Conservation (phyloP, 805 yeast genomes). For the Starmera caribaea region DNA sequence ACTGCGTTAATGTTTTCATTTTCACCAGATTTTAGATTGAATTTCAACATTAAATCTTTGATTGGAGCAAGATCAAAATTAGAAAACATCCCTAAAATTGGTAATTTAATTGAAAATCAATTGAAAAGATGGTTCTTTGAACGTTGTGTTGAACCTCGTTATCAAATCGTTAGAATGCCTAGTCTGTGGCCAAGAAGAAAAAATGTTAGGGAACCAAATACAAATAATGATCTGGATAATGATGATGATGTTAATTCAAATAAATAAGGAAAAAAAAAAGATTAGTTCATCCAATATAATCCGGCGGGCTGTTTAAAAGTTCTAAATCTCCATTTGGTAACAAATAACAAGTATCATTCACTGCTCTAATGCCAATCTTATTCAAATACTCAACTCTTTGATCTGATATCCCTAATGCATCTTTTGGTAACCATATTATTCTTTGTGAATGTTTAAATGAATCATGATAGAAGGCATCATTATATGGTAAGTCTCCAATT, state of each 20-base stretch:
- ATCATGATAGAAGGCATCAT: slow-evolving; percentile 17
- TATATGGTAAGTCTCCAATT: slow-evolving; percentile 1
- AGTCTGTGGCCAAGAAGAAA: slow-evolving; percentile 75
- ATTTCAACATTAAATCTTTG: slow-evolving; percentile 77
- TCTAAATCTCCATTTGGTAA: slow-evolving; percentile 15
- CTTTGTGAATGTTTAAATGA: slow-evolving; percentile 13
- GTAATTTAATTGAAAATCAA: slow-evolving; percentile 73
- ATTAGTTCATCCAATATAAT: slow-evolving; percentile 3
- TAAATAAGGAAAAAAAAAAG: background rate
- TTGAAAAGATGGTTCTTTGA: slow-evolving; percentile 86
- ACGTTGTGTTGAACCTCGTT: slow-evolving; percentile 88
- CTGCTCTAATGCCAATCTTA: slow-evolving; percentile 13
- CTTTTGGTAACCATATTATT: slow-evolving; percentile 18
- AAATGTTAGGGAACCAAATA: slow-evolving; percentile 35
- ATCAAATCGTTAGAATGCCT: slow-evolving; percentile 77
- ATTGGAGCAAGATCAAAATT: slow-evolving; percentile 90
- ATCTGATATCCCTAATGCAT: slow-evolving; percentile 7
- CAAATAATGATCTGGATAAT: background rate
- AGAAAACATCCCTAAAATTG: slow-evolving; percentile 87
- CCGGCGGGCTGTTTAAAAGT: slow-evolving; percentile 15
- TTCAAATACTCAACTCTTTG: slow-evolving; percentile 10
- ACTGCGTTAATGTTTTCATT: slow-evolving; percentile 84
- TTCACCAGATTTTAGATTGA: slow-evolving; percentile 83
- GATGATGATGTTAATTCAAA: background rate
- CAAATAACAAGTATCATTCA: slow-evolving; percentile 10